These are phyloP conservation scores for Fraxinus latifolia DNA, from an alignment of 305 asterid species.

Conservation along the genomic window DNA sequence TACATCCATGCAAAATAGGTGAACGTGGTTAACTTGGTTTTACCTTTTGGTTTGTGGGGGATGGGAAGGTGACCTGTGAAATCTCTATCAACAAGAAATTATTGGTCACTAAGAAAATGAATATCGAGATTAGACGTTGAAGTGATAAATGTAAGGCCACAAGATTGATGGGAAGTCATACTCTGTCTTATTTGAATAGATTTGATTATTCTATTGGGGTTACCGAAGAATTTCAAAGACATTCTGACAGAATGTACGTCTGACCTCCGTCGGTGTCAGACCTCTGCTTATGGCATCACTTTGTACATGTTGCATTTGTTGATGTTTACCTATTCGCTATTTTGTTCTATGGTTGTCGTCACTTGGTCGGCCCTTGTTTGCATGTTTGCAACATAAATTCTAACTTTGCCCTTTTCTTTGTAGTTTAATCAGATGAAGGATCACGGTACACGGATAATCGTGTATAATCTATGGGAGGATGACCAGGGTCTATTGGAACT, in stretches of 20 bases:
- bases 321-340: conserved; percentile 17
- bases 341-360: not conserved
- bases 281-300: not conserved
- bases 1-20: not conserved
- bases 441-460: conserved; percentile 78
- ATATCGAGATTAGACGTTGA: not conserved
- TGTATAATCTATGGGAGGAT: conserved; percentile 98
- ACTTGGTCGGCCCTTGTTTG: not conserved
- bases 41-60: not conserved
- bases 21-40: not conserved
- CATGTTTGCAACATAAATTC: not conserved
- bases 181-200: not conserved
- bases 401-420: conserved; percentile 17
- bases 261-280: not conserved
- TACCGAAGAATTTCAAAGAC: not conserved
- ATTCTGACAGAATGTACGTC: not conserved
- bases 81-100: not conserved
- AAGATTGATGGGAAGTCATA: not conserved
- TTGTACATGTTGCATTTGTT: conserved; percentile 4
- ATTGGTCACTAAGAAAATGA: not conserved
- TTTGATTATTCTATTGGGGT: not conserved
- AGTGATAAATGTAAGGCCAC: not conserved
- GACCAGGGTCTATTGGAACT: conserved; percentile 85
- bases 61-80: not conserved
- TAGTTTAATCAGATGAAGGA: conserved; percentile 76